Conservation (phyloP, 306 rosid genomes). For the Trifolium repens region DNA sequence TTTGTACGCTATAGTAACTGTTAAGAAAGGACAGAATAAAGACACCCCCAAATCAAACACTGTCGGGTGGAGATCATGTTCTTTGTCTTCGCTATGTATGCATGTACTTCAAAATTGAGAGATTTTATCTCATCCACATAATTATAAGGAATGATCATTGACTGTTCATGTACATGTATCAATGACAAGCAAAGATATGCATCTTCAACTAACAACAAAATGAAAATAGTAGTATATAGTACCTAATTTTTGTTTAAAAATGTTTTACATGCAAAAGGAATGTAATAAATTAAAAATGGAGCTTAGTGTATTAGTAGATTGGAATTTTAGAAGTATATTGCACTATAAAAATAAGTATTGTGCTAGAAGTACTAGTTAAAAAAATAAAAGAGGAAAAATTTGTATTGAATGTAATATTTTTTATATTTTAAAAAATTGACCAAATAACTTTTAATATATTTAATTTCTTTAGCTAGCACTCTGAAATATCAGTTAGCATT, state of each 20-base stretch:
- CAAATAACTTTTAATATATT: too few relatives aligned
- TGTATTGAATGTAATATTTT: too few relatives aligned
- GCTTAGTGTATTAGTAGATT: neutral
- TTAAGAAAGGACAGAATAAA: constrained; percentile 45
- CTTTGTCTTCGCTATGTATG: constrained; percentile 36
- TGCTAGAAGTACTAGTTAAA: too few relatives aligned
- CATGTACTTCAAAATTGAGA: constrained; percentile 18
- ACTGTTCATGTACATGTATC: constrained; percentile 45
- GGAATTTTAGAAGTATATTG: too few relatives aligned
- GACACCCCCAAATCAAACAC: constrained; percentile 41
- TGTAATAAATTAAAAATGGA: neutral
- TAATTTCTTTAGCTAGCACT: too few relatives aligned
- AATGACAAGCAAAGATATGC: constrained; percentile 36
- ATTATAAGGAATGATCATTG: constrained; percentile 17
- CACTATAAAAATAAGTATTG: too few relatives aligned
- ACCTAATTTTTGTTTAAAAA: neutral
- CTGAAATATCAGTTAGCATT: too few relatives aligned
- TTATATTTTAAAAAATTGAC: too few relatives aligned
- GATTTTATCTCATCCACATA: constrained; percentile 20
- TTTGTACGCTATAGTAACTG: constrained; percentile 11
- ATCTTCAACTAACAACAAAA: constrained; percentile 13
- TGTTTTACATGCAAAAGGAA: neutral
- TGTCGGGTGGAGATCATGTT: constrained; percentile 39
- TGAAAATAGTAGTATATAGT: neutral
- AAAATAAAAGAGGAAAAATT: too few relatives aligned